Evolutionary conservation across 768 basidiomycete genomes (phyloP).

Genomic region (Lentinula lateritia): DNA sequence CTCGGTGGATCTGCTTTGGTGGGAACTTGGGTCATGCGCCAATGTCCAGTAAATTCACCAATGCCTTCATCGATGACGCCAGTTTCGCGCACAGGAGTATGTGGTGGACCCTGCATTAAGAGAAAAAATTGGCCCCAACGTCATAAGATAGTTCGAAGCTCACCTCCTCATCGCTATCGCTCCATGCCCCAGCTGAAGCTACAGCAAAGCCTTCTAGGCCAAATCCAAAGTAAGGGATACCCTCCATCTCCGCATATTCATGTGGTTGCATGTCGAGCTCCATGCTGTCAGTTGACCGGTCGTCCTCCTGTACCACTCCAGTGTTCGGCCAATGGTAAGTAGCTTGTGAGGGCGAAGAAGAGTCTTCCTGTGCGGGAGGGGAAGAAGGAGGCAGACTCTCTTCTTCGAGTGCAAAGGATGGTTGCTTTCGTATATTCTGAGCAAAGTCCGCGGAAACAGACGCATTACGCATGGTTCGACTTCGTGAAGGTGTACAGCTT

Average conservation of each 20-base stretch:
- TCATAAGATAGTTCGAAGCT: conserved; percentile 18
- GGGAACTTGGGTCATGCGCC: conserved; percentile 47
- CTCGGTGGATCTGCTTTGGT: conserved; percentile 66
- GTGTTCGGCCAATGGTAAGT: background rate
- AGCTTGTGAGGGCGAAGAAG: conserved; percentile 17
- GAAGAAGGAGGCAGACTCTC: conserved; percentile 26
- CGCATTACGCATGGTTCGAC: conserved; percentile 7
- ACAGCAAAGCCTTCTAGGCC: conserved; percentile 8
- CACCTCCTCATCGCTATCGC: conserved; percentile 8
- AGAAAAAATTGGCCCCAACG: background rate
- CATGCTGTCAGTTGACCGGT: conserved; percentile 8
- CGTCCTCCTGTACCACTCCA: background rate
- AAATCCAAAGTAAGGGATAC: background rate
- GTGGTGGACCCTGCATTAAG: background rate
- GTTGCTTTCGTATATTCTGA: background rate
- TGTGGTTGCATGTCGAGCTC: conserved; percentile 11
- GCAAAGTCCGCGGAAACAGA: conserved; percentile 9
- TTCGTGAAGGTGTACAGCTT: conserved; percentile 21
- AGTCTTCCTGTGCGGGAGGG: conserved; percentile 16
- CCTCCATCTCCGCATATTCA: background rate
- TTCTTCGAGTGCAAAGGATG: conserved; percentile 16
- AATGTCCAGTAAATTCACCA: conserved; percentile 68
- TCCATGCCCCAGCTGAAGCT: conserved; percentile 13
- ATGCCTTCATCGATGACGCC: conserved; percentile 29
- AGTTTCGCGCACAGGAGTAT: background rate